Evolutionary conservation across 495 filamentous ascomycete genomes (phyloP), one percentile per base, ranked within the genome.

Genomic region (Copromyces sp.): DNA sequence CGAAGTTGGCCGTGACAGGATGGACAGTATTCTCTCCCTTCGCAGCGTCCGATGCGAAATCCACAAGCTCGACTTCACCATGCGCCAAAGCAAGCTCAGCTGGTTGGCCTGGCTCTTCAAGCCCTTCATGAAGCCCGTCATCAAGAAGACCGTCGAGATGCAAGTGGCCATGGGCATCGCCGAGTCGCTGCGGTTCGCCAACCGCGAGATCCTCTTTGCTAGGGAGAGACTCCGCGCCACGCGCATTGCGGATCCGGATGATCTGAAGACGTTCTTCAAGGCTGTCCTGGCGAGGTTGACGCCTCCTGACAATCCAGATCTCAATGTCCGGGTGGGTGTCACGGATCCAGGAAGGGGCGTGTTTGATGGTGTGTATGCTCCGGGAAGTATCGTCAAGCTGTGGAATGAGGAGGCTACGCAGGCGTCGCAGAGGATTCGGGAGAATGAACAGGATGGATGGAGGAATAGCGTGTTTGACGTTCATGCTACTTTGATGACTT

Each of bases 391-490:
- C 11, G 91, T 95, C 41, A 93, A 93, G 83, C 78, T 94, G 32
- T 97, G 93, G 93, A 87, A 94, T 72, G 92, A 94, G 47, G 90
- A 96, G 79, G 93, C 89, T 1, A 81, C 81, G 39, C 82, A 85
- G 73, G 94, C 93, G 3, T 81, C 79, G 2, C 89, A 92, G 78
- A 82, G 86, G 44, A 85, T 92, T 41, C 79, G 83, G n/a, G 80
- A 85, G 74, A 82, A 84, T 47, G 87, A 91, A 53, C 87, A 90
- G 38, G 90, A 89, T 69, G 92, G 92, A 0, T 97, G 94, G 95
- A 84, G 92, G 53, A 97, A 97, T 81, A 89, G 87, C 45, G 89
- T 97, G 20, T 97, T 98, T 81, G 89, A 95, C 81, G 87, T 94
- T 8, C 84, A 83, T 24, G 79, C 81, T 3, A 72, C 71, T 6